phyloP scores from a whole-genome alignment of 2,329 filamentous ascomycete genomes.

The Fusarium sp. region DNA sequence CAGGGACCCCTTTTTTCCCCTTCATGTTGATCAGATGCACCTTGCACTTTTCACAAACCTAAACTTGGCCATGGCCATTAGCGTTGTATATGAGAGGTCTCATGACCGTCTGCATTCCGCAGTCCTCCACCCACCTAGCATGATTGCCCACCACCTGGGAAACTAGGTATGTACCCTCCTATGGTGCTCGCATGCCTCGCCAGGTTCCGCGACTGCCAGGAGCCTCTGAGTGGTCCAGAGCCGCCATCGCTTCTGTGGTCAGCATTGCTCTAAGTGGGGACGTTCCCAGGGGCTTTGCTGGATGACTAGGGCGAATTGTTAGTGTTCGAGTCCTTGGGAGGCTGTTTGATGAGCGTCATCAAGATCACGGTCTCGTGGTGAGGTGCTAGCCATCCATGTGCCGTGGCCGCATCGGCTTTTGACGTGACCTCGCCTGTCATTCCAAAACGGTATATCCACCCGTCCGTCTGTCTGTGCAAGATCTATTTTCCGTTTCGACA shows the following conservation, averaged over 20 bases:
- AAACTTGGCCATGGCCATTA: constrained; percentile 43
- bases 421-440: constrained; percentile 17
- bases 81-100: constrained; percentile 43
- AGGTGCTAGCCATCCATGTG: constrained; percentile 13
- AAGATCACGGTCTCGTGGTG: constrained; percentile 1
- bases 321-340: constrained; percentile 12
- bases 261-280: constrained; percentile 22
- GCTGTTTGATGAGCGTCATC: constrained; percentile 23
- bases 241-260: constrained; percentile 26
- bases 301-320: not conserved
- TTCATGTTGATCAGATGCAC: constrained; percentile 39
- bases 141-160: constrained; percentile 32
- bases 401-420: constrained; percentile 31
- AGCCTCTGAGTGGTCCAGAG: constrained; percentile 28
- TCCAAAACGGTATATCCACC: constrained; percentile 22
- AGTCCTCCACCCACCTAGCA: constrained; percentile 36
- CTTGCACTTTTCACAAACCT: constrained; percentile 42
- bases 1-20: constrained; percentile 33
- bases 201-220: constrained; percentile 25
- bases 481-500: constrained; percentile 16
- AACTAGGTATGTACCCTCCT: constrained; percentile 18
- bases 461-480: constrained; percentile 6
- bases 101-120: constrained; percentile 45
- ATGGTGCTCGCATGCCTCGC: constrained; percentile 9
- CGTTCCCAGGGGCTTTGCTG: constrained; percentile 25